These are phyloP conservation scores for Triticum turgidum DNA, from an alignment of 176 grass and related monocot species.

Conservation along the genomic window DNA sequence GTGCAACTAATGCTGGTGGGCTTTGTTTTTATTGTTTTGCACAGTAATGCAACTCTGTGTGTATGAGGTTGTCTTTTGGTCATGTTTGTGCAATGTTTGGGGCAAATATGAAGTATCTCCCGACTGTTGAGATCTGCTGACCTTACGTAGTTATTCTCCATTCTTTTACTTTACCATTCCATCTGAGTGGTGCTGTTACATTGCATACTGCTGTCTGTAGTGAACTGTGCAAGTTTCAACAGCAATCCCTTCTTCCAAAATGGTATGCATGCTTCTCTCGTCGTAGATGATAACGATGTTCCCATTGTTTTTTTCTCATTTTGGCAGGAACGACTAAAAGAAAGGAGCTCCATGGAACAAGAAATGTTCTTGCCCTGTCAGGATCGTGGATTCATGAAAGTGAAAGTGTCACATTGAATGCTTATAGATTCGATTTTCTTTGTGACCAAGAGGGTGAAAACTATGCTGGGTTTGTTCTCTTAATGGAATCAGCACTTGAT, in stretches of 20 bases:
- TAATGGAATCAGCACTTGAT: constrained; percentile 79
- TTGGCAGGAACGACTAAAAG: constrained; percentile 80
- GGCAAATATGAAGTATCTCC: constrained; percentile 10
- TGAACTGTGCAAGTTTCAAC: background rate
- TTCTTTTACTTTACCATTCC: constrained; percentile 18
- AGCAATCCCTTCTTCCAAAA: constrained; percentile 15
- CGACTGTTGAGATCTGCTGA: constrained; percentile 3
- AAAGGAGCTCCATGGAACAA: constrained; percentile 84
- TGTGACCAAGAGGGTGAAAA: constrained; percentile 71
- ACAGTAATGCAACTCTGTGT: constrained; percentile 7
- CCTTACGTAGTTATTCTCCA: constrained; percentile 9
- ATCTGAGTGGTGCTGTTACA: constrained; percentile 4
- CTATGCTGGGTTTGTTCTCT: constrained; percentile 73
- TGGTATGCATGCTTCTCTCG: background rate
- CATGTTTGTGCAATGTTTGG: constrained; percentile 24
- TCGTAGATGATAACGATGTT: constrained; percentile 2
- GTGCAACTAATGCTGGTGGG: background rate
- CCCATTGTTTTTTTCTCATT: constrained; percentile 14
- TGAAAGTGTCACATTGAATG: constrained; percentile 52
- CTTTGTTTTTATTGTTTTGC: constrained; percentile 25
- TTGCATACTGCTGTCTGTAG: constrained; percentile 19
- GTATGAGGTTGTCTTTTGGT: background rate
- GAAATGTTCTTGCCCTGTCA: constrained; percentile 46
- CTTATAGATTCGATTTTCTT: constrained; percentile 67
- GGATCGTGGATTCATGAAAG: constrained; percentile 71